Conservation (phyloP, 2,329 filamentous ascomycete species). For the Ramichloridium luteum region DNA sequence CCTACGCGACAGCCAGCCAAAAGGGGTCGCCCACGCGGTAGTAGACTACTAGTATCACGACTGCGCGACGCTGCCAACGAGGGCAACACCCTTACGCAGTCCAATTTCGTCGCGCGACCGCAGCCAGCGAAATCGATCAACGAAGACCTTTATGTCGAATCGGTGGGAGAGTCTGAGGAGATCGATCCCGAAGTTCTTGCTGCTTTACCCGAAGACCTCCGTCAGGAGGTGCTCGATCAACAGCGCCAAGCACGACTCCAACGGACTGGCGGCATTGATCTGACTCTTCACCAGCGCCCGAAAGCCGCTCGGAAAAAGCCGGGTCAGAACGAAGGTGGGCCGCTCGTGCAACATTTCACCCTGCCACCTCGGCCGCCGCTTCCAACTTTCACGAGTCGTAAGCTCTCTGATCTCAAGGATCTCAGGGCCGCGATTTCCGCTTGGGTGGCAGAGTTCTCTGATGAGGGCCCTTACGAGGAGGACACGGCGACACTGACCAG, state of each 20-base stretch:
- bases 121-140: conserved; percentile 12
- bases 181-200: conserved; percentile 64
- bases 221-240: conserved; percentile 65
- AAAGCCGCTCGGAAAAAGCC: conserved; percentile 12
- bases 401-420: conserved; percentile 45
- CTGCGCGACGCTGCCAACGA: conserved; percentile 35
- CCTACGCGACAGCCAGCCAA: conserved; percentile 45
- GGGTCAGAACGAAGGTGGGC: conserved; percentile 9
- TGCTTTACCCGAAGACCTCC: conserved; percentile 70
- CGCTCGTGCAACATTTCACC: conserved; percentile 29
- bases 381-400: conserved; percentile 51
- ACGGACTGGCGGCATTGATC: conserved; percentile 31
- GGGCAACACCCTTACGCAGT: conserved; percentile 54
- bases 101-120: conserved; percentile 50
- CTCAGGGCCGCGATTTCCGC: conserved; percentile 60
- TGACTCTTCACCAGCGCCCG: conserved; percentile 20
- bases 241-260: conserved; percentile 51
- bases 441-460: conserved; percentile 62
- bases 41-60: conserved; percentile 28
- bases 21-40: conserved; percentile 29
- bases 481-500: conserved; percentile 64
- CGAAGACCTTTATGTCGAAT: no score
- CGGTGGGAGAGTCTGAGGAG: no score
- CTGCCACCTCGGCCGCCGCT: conserved; percentile 39
- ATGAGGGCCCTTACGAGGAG: conserved; percentile 63